Percentiles rank a stretch among this genome's conserved stretches.
phyloP scores from a whole-genome alignment of 2,329 filamentous ascomycete genomes.

The Clonostachys rhizophaga region DNA sequence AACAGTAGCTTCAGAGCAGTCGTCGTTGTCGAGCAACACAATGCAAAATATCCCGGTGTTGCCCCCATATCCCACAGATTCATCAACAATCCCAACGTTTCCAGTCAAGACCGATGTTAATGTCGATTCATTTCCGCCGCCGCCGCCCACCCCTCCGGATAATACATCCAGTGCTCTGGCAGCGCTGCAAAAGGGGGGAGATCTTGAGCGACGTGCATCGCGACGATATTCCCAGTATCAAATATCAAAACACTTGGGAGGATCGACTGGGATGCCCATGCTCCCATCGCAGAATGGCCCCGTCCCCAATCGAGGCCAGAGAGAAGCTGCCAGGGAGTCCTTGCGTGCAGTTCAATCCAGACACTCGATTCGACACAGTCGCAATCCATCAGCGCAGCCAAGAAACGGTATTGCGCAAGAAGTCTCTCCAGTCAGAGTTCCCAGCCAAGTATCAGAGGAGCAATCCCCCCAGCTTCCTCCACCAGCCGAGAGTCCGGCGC shows the following conservation, averaged over 20 bases:
- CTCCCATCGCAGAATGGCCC: slow-evolving; percentile 80
- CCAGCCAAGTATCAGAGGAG: slow-evolving; percentile 62
- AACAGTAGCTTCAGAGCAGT: slow-evolving; percentile 53
- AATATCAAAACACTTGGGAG: slow-evolving; percentile 88
- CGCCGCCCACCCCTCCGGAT: slow-evolving; percentile 62
- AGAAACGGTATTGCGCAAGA: slow-evolving; percentile 37
- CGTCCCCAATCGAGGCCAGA: slow-evolving; percentile 69
- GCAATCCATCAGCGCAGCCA: slow-evolving; percentile 40
- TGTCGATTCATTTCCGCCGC: slow-evolving; percentile 66
- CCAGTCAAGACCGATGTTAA: slow-evolving; percentile 38
- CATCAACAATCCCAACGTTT: slow-evolving; percentile 40
- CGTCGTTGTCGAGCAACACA: slow-evolving; percentile 67
- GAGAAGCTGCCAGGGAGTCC: slow-evolving; percentile 71
- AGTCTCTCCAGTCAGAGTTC: slow-evolving; percentile 55
- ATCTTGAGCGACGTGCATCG: slow-evolving; percentile 88
- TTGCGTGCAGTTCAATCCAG: slow-evolving; percentile 62
- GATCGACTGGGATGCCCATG: slow-evolving; percentile 77
- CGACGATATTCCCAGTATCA: slow-evolving; percentile 94
- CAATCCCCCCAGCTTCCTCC: slow-evolving; percentile 8
- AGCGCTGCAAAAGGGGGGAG: slow-evolving; percentile 84
- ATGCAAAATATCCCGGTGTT: slow-evolving; percentile 74
- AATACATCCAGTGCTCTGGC: slow-evolving; percentile 87
- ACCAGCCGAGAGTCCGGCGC: not conserved
- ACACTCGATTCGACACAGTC: slow-evolving; percentile 44
- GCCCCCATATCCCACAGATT: slow-evolving; percentile 64